Conservation (phyloP, 148 eudicot species). For the Nyssa sinensis region DNA sequence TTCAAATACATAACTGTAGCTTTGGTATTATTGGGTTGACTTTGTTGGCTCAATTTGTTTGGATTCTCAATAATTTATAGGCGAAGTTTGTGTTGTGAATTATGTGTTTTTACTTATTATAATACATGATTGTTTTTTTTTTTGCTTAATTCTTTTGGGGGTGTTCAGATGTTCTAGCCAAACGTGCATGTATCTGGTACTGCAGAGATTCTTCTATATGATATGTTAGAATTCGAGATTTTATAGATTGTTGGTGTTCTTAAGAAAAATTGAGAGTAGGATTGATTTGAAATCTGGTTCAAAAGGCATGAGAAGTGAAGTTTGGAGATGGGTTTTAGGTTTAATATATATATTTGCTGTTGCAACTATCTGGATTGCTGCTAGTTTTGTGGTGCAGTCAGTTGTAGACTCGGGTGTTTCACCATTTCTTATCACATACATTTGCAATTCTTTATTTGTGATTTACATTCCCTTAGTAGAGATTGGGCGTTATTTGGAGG, state of each 20-base stretch:
- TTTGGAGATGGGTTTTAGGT: slow-evolving; percentile 84
- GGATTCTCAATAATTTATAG: neutral
- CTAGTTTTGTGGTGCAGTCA: slow-evolving; percentile 93
- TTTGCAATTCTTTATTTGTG: slow-evolving; percentile 88
- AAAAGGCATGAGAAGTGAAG: slow-evolving; percentile 56
- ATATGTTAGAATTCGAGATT: neutral
- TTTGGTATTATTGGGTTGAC: neutral
- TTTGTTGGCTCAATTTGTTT: neutral
- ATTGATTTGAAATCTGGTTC: slow-evolving; percentile 12
- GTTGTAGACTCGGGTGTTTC: slow-evolving; percentile 92
- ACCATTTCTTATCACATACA: slow-evolving; percentile 87
- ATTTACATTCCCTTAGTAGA: slow-evolving; percentile 79
- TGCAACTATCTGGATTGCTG: slow-evolving; percentile 95
- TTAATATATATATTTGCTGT: slow-evolving; percentile 76
- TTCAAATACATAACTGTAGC: neutral
- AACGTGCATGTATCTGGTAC: neutral
- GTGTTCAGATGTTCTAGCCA: neutral
- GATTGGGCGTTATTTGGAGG: slow-evolving; percentile 67
- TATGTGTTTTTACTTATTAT: neutral
- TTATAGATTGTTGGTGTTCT: neutral
- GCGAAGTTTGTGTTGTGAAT: neutral
- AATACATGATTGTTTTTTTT: neutral
- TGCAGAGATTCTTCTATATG: neutral
- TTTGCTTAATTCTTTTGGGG: neutral
- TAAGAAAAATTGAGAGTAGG: neutral